Conservation (phyloP, 163 green algal species). For the Coccomyxa subellipsoidea region DNA sequence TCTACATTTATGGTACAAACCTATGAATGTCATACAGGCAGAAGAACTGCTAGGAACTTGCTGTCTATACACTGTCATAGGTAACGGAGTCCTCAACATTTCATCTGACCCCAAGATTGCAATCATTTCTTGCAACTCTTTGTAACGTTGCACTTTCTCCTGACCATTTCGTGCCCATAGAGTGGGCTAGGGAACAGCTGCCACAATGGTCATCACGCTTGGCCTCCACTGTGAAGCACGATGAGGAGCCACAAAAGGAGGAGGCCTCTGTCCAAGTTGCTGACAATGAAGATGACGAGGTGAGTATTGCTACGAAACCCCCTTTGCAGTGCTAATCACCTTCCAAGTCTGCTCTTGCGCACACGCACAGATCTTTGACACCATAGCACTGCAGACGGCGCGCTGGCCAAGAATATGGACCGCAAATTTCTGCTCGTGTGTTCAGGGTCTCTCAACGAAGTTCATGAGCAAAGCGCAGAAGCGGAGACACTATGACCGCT, state of each 20-base stretch:
- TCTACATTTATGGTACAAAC: too few relatives aligned
- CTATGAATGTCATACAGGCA: constrained; percentile 16
- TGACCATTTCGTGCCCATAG: too few relatives aligned
- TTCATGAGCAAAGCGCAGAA: constrained; percentile 29
- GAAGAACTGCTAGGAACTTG: constrained; percentile 10
- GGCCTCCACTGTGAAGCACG: neutral
- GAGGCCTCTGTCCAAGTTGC: neutral
- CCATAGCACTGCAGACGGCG: neutral
- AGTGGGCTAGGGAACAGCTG: constrained; percentile 19
- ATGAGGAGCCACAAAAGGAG: neutral
- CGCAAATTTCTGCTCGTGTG: neutral
- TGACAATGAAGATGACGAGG: neutral
- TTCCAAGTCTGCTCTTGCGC: too few relatives aligned
- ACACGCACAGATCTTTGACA: neutral
- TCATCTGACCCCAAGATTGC: too few relatives aligned
- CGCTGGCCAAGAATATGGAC: neutral
- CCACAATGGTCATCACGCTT: constrained; percentile 1
- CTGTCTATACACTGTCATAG: constrained; percentile 17
- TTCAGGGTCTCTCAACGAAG: constrained; percentile 6
- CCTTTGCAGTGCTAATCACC: too few relatives aligned
- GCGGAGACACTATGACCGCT: constrained; percentile 28
- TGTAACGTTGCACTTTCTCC: too few relatives aligned
- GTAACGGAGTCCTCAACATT: too few relatives aligned
- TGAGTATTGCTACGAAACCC: neutral
- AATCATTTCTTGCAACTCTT: too few relatives aligned